Base-by-base conservation (phyloP, 495 filamentous ascomycete genomes). In the Poronia punctata region DNA sequence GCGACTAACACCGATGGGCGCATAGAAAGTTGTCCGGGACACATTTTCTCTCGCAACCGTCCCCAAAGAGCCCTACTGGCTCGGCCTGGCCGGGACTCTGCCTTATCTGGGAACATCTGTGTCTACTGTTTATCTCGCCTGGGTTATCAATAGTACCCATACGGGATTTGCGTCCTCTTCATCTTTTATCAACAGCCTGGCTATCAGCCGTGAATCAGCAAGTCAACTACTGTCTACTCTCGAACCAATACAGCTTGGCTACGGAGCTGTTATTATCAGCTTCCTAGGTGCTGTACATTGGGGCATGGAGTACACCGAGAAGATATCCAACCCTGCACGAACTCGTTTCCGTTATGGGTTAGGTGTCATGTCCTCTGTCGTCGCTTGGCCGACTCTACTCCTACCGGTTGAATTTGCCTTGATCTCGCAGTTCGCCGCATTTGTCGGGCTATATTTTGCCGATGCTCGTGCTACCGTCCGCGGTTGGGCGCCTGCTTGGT, bases 221-320 rank as follows among this genome's bases (percentile, higher is more conserved):
- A 73, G 82, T 35, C 58, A 83, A 11, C 64, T 88, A 47, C 72
- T 98, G 9, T 76, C 86, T 49, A 61, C 90, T 29, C 70, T 95
- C 26, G 88, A 96, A 65, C 93, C 89, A 16, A 67, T 96, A 50
- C 92, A 98, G 64, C 70, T 97, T 35, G 92, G 86, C 35, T 95
- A 92, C 53, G 92, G 92, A 39, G 92, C 92, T 30, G 80, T 95
- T 36, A 88, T 96, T 52, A 82, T 96, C 53, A 94, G 88, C 31
- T 97, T 97, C 75, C 77, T 98, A 16, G 92, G 92, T 34, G 92
- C 93, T 24, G 79, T 96, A 53, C 92, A 98, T 64, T 97, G 93
- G 93, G 72, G 66, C 78, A 80, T 71, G 73, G 89, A 65, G 77
- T 90, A 54, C 61, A 75, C 60, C 71, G 68, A 69, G 31, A 67